Conservation (phyloP, 768 basidiomycete genomes). For the Termitomyces sp. region DNA sequence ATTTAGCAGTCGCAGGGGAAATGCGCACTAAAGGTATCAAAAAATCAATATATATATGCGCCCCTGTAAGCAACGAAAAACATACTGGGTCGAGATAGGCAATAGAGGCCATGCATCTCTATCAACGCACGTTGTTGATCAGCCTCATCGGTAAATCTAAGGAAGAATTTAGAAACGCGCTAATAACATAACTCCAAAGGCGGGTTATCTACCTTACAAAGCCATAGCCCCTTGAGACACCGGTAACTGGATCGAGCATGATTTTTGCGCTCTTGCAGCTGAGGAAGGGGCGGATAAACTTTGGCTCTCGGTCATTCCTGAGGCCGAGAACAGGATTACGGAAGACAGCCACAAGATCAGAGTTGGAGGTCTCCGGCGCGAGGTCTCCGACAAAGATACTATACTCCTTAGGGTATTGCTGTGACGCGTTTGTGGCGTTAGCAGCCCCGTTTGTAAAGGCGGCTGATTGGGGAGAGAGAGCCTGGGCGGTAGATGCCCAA, state of each 20-base stretch:
- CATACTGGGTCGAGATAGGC: constrained; percentile 83
- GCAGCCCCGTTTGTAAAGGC: constrained; percentile 23
- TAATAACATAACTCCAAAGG: not conserved
- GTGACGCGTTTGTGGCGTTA: constrained; percentile 28
- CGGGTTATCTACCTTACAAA: constrained; percentile 67
- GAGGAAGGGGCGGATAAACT: constrained; percentile 81
- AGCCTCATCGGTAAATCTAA: constrained; percentile 78
- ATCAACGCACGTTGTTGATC: constrained; percentile 88
- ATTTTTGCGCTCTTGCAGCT: constrained; percentile 96
- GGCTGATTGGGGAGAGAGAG: constrained; percentile 24
- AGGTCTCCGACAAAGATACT: constrained; percentile 95
- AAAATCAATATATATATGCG: constrained; percentile 28
- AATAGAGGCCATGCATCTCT: constrained; percentile 90
- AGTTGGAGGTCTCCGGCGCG: constrained; percentile 88
- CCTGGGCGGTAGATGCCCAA: constrained; percentile 52
- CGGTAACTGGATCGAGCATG: constrained; percentile 88
- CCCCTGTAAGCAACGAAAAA: constrained; percentile 12
- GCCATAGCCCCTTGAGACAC: constrained; percentile 86
- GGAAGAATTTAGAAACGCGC: constrained; percentile 12
- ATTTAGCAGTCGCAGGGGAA: constrained; percentile 85
- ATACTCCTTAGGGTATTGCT: constrained; percentile 78
- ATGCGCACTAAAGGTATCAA: constrained; percentile 63
- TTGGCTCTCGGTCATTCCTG: constrained; percentile 81
- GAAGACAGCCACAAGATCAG: constrained; percentile 92
- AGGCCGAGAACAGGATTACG: constrained; percentile 85